phyloP scores from a whole-genome alignment of 306 rosid species.

The Cajanus cajan region DNA sequence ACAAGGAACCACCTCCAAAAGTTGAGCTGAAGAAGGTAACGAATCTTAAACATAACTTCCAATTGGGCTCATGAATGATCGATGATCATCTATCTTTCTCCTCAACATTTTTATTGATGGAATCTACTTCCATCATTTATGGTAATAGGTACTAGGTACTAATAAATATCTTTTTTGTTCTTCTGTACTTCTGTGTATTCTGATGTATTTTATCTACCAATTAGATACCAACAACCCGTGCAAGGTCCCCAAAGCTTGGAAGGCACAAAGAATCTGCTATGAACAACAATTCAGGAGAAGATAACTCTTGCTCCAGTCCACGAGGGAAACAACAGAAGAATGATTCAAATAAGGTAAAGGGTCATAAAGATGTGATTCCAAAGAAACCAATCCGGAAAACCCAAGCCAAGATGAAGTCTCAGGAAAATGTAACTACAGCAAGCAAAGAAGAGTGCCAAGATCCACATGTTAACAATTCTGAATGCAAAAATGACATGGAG shows the following conservation, averaged over 20 bases:
- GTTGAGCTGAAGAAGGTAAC: conserved; percentile 85
- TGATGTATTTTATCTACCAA: conserved; percentile 12
- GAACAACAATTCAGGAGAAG: conserved; percentile 47
- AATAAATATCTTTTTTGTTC: too few relatives aligned
- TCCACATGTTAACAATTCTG: conserved; percentile 24
- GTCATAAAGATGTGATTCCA: conserved; percentile 48
- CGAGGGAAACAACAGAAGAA: conserved; percentile 46
- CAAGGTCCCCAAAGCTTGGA: conserved; percentile 95
- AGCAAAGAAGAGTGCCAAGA: conserved; percentile 43
- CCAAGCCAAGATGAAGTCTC: conserved; percentile 44
- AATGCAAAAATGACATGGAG: conserved; percentile 32
- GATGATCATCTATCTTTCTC: neutral
- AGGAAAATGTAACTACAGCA: conserved; percentile 39
- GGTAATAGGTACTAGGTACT: neutral
- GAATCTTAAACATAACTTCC: neutral
- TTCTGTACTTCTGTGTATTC: neutral
- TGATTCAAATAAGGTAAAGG: conserved; percentile 41
- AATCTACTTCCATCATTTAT: too few relatives aligned
- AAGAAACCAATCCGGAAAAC: conserved; percentile 55
- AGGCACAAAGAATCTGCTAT: conserved; percentile 51
- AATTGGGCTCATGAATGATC: too few relatives aligned
- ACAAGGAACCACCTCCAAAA: conserved; percentile 89
- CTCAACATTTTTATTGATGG: neutral
- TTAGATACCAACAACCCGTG: conserved; percentile 85
- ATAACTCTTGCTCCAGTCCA: conserved; percentile 45